phyloP scores from a whole-genome alignment of 257 asterid genomes.

The Fraxinus americana region DNA sequence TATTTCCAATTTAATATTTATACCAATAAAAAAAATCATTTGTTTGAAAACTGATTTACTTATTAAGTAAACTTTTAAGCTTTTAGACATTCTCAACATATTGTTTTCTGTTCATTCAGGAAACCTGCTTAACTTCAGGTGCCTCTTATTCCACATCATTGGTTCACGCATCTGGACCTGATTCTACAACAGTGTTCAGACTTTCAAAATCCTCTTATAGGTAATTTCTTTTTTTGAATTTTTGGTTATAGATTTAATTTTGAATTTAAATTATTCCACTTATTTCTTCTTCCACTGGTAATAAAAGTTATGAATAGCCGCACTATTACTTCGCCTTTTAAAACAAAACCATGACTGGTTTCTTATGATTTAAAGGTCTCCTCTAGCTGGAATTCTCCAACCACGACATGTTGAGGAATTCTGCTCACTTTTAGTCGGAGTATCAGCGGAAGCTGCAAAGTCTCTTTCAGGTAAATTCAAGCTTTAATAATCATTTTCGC shows the following conservation, averaged over 20 bases:
- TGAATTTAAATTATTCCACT: neutral
- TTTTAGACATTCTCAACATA: neutral
- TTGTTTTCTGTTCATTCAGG: conserved; percentile 41
- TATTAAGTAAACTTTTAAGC: neutral
- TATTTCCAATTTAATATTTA: neutral
- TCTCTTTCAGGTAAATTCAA: conserved; percentile 41
- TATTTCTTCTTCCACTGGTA: neutral
- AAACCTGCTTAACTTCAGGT: conserved; percentile 31
- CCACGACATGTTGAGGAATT: conserved; percentile 51
- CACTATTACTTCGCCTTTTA: conserved; percentile 4
- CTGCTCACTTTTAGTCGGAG: conserved; percentile 54
- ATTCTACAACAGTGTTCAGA: conserved; percentile 23
- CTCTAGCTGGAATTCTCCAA: conserved; percentile 54
- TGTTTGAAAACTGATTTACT: neutral
- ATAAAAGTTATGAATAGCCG: neutral
- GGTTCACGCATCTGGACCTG: conserved; percentile 33
- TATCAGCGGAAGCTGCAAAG: conserved; percentile 60
- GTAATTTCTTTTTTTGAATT: conserved; percentile 27
- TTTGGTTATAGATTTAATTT: conserved; percentile 9
- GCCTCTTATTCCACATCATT: conserved; percentile 35
- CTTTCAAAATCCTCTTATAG: conserved; percentile 47
- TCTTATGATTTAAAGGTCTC: conserved; percentile 44
- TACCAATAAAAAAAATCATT: neutral
- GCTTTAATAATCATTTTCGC: neutral
- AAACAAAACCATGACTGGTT: conserved; percentile 1